phyloP scores from a whole-genome alignment of 305 asterid genomes.

The Withania somnifera region DNA sequence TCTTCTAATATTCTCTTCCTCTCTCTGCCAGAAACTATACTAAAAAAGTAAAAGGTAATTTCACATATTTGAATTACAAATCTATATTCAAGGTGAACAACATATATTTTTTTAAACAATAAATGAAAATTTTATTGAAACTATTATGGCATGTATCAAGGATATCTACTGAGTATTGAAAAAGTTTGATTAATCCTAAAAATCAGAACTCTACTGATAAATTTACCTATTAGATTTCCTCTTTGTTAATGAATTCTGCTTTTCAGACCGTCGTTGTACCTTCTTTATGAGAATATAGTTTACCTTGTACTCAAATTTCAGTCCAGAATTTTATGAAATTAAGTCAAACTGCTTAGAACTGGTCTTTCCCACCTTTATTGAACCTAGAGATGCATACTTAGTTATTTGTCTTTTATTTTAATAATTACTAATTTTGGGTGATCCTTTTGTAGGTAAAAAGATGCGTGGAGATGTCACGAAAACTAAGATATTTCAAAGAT shows the following conservation, averaged over 20 bases:
- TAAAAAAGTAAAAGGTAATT: not conserved
- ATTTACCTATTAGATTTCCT: not conserved
- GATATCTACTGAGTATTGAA: not conserved
- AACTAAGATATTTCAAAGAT: constrained; percentile 78
- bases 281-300: not conserved
- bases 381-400: not conserved
- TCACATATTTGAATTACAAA: not conserved
- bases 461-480: constrained; percentile 94
- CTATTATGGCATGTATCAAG: not conserved
- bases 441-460: constrained; percentile 59
- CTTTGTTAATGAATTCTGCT: not conserved
- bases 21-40: not conserved
- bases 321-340: not conserved
- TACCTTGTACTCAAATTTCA: not conserved
- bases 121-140: not conserved
- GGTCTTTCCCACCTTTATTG: not conserved
- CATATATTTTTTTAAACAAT: not conserved
- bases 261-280: not conserved
- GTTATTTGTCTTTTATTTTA: not conserved
- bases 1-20: not conserved
- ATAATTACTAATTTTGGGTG: not conserved
- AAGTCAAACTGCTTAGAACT: not conserved
- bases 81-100: not conserved
- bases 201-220: too few relatives aligned
- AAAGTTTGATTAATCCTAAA: too few relatives aligned